Evolutionary conservation across 169 alveolate genomes (phyloP), one percentile per base, ranked within the genome.

Genomic region (Plasmodium cynomolgi): DNA sequence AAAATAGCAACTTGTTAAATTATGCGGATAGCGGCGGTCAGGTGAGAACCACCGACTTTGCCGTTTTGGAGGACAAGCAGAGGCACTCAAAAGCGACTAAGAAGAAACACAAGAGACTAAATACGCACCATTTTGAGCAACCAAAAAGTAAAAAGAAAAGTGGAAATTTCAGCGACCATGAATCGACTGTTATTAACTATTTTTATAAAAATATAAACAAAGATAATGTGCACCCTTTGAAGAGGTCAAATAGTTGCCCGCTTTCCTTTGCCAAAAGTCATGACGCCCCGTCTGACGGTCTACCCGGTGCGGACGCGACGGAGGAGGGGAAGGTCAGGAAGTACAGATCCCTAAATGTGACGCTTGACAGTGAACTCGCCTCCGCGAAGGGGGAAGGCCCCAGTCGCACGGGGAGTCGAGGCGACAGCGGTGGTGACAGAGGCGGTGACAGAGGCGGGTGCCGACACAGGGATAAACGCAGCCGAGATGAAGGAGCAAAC

Each of bases 221-320:
- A 77, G 68, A 50, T 74, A 86, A 54, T 3, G 81, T 54, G 44
- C 20, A 31, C 33, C 39, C 23, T 29, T 77, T 54, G 68, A 86
- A 86, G 62, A 74, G 93, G 47, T 86, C 93, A 26, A 50, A 56
- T 86, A 86, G 93, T 86, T 86, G 86, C 33, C 93, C 93, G 0
- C n/a, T 17, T 54, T 29, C 71, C 11, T 71, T 86, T 17, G 23
- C 3, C 39, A 81, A 86, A 86, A 77, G 23, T 3, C 26, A 17
- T 17, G 68, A 15, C 34, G 13, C 37, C 20, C 8, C 17, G 15
- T 58, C 74, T 33, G 91, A 83, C 39, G 81, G 26, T 31, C 80
- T 54, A 81, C 39, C 77, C 1, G 7, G 77, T 1, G 15, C n/a
- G 7, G 20, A 23, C 6, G 13, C n/a, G 41, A 23, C 0, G 11